Base-by-base conservation (phyloP, 129 eudicot genomes). In the Cynara cardunculus region DNA sequence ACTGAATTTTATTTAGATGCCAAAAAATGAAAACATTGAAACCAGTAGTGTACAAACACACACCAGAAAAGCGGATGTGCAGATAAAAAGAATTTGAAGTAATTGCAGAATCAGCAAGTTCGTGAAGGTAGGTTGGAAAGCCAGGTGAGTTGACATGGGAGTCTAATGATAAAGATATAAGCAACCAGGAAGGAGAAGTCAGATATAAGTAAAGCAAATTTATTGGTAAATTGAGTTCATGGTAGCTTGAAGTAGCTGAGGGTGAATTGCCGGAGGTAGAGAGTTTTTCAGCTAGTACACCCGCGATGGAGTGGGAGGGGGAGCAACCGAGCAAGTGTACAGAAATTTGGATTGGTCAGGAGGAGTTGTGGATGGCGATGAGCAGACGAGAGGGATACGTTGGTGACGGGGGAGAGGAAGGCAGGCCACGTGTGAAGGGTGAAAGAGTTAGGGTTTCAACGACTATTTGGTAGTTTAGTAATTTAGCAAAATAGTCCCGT, bases 261-360 rank as follows among this genome's bases (percentile, higher is more conserved):
- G 46, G 61, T 27, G 73, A 19, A 22, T 26, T 28, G 74, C 76
- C 71, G 81, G 85, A 82, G 39, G 39, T 24, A 26, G 44, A 25
- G 22, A 11, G n/a, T 25, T 67, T 10, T 75, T 80, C 85, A 80
- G 81, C 76, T 64, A 69, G 76, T 69, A 35, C 70, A 82, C 85
- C 81, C 81, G 85, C 75, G 81, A 82, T 11, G 84, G 35, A 31
- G 37, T 79, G 83, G 79, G 26, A 39, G 72, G 84, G 69, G 31
- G 1, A 28, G 31, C 31, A 28, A 28, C 31, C 31, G 31, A 28
- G 31, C 31, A 28, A 65, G 75, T 41, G 71, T 68, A 34, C 85
- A 82, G 85, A 82, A 74, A 82, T 81, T 82, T n/a, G 71, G 80
- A 66, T 75, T 74, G 75, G 85, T 82, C 31, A 67, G 69, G 68